Percentiles rank a stretch among this genome's conserved stretches.
Conservation (phyloP, 2,329 filamentous ascomycete genomes). For the Penicillium sp. region DNA sequence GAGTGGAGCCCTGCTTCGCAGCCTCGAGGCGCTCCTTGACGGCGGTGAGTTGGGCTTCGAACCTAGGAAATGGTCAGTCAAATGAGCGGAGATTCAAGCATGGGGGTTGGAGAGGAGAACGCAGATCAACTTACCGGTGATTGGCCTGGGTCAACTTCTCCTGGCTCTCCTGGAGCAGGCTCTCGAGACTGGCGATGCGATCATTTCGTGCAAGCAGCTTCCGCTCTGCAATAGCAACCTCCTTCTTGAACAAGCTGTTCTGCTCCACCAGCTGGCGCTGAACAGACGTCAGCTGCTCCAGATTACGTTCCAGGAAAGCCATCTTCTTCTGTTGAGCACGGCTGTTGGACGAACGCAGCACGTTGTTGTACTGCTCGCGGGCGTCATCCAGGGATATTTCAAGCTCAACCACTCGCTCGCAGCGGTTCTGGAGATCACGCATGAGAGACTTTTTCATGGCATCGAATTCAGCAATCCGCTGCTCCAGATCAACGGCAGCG, state of each 20-base stretch:
- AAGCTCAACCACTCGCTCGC: conserved; percentile 95
- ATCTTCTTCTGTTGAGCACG: conserved; percentile 99
- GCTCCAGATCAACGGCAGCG: conserved; percentile 79
- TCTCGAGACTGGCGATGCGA: conserved; percentile 91
- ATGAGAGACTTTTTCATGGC: conserved; percentile 99
- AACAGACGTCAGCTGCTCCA: conserved; percentile 96
- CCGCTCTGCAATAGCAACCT: conserved; percentile 96
- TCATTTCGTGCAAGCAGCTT: conserved; percentile 97
- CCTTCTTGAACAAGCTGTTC: conserved; percentile 96
- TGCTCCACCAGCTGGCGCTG: conserved; percentile 98
- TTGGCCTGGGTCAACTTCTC: conserved; percentile 97
- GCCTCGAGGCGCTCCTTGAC: conserved; percentile 98
- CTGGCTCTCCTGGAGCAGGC: conserved; percentile 91
- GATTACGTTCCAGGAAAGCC: conserved; percentile 96
- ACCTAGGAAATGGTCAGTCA: conserved; percentile 60
- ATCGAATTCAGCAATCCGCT: conserved; percentile 98
- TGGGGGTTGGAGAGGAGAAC: neutral
- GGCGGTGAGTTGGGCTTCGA: conserved; percentile 93
- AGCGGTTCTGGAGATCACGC: conserved; percentile 97
- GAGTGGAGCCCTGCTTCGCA: conserved; percentile 87
- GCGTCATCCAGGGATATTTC: conserved; percentile 98
- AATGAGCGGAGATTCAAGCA: conserved; percentile 8
- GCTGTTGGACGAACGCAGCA: conserved; percentile 94
- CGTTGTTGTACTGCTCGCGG: conserved; percentile 98
- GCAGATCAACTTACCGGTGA: conserved; percentile 72